Conservation (phyloP, 2,329 filamentous ascomycete species). For the Ascochyta rabiei region DNA sequence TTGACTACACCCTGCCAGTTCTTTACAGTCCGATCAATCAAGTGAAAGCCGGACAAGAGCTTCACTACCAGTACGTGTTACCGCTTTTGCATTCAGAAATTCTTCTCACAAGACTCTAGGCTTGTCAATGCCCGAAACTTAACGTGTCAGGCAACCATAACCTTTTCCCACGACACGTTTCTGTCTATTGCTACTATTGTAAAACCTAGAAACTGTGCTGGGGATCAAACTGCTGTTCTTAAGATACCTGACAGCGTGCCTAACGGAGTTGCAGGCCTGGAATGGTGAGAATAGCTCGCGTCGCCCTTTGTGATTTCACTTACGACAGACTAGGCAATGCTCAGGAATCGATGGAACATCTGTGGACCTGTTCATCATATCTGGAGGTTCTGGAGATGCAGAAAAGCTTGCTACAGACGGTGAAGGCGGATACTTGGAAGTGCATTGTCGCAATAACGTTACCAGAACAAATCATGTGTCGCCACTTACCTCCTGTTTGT, state of each 20-base stretch:
- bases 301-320: background rate
- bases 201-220: background rate
- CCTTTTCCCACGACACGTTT: background rate
- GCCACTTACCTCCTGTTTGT: background rate
- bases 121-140: background rate
- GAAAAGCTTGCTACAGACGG: background rate
- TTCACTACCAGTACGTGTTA: background rate
- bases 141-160: slow-evolving; percentile 1
- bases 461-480: background rate
- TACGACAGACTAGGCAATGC: background rate
- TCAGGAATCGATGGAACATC: background rate
- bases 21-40: background rate
- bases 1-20: background rate
- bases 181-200: background rate
- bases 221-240: background rate
- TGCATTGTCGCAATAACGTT: background rate
- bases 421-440: background rate
- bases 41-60: background rate
- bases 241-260: background rate
- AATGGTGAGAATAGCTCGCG: background rate
- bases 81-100: background rate
- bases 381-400: background rate
- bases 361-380: background rate
- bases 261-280: background rate
- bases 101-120: background rate